Evolutionary conservation across 2,329 filamentous ascomycete genomes (phyloP).

Genomic region (Hortaea sp.): DNA sequence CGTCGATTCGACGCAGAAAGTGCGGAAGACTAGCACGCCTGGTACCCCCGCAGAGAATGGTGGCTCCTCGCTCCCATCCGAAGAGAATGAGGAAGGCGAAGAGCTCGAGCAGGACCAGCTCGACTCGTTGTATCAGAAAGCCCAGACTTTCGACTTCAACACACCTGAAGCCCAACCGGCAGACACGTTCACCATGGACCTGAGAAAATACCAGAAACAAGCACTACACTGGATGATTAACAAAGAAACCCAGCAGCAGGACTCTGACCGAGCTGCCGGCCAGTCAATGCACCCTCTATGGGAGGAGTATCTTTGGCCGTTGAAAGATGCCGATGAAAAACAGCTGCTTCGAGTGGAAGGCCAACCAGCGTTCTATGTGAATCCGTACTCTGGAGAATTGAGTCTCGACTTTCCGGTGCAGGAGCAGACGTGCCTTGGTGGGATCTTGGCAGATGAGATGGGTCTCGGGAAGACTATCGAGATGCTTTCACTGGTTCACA

Average conservation of each 20-base stretch:
- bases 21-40: constrained; percentile 8
- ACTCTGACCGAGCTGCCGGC: constrained; percentile 46
- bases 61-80: constrained; percentile 47
- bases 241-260: constrained; percentile 74
- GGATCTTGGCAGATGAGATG: constrained; percentile 94
- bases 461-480: constrained; percentile 96
- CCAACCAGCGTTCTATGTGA: constrained; percentile 78
- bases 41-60: constrained; percentile 26
- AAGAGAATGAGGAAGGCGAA: constrained; percentile 60
- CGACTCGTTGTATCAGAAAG: constrained; percentile 87
- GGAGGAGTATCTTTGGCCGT: constrained; percentile 91
- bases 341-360: constrained; percentile 55
- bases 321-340: constrained; percentile 76
- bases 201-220: constrained; percentile 92
- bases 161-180: constrained; percentile 80
- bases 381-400: constrained; percentile 91
- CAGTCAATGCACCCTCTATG: constrained; percentile 91
- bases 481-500: constrained; percentile 88
- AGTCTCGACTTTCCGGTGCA: constrained; percentile 86
- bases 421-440: constrained; percentile 88
- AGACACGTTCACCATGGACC: constrained; percentile 67
- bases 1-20: constrained; percentile 47
- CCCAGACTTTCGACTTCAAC: constrained; percentile 90
- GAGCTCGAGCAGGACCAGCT: constrained; percentile 94
- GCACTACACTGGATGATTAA: constrained; percentile 92